Base-by-base conservation (phyloP, 805 yeast genomes). In the Starmera dryadoides region DNA sequence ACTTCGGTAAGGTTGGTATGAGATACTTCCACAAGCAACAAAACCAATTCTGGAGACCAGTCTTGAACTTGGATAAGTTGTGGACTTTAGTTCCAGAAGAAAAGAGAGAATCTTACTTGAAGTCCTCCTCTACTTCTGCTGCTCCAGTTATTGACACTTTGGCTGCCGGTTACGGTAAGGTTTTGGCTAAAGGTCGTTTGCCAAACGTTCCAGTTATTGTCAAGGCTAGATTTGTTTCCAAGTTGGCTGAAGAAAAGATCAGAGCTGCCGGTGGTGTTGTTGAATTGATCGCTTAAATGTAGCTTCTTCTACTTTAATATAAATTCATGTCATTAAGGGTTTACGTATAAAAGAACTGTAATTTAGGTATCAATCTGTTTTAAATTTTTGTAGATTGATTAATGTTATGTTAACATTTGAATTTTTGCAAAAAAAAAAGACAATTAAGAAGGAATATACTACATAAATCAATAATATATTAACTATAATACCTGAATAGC, bases 1-100 rank as follows among this genome's bases (percentile, higher is more conserved):
- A 93, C 91, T 93, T 93, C 78, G 99, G 99, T 86, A 94, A 93
- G 80, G 98, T 93, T 70, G 99, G 99, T 89, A 91, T 91, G 97
- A 87, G 98, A 85, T 83, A 85, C 83, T 91, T 82, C 96, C 96
- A 87, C 87, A 81, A 84, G 73, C 95, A 86, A 77, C 76, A 74
- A 65, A 76, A 73, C 77, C 96, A 86, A 68, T 82, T 80, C 88
- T 93, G 98, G 98, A 83, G 76, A 73, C 98, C 98, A 73, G 86
- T 84, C 62, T 76, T 93, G 73, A 93, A 93, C 91, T 77, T 93
- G 69, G 98, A 93, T 81, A 87, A 86, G 75, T 84, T 93, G 71
- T 93, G 98, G 98, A 77, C 97, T 61, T 81, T 93, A 66, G 83
- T 93, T 64, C 93, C 89, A 62, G 82, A 78, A 64, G 95, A 85